Base-by-base conservation (phyloP, 2,329 filamentous ascomycete genomes). In the Aureobasidium leucospermi region DNA sequence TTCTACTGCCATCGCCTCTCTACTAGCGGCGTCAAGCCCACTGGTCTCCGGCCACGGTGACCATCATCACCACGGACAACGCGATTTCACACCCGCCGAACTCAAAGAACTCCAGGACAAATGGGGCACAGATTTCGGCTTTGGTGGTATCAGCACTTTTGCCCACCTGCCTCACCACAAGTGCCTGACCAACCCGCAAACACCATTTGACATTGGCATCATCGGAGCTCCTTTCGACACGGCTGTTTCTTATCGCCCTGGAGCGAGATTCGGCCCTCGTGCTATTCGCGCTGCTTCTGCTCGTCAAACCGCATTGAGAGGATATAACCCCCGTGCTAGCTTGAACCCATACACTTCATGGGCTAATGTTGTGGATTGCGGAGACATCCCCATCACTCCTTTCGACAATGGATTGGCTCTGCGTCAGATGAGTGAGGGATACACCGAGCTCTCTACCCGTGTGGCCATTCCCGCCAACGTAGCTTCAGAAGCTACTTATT, bases 331-430 rank as follows among this genome's bases (percentile, higher is more conserved):
- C 2, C 85, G 90, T 23, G 90, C 90, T 1, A 81, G 81, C 41
- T 81, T 96, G 65, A 96, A 96, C 73, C 90, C 92, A 0, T 96
- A 94, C 75, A 77, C 78, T 42, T 87, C 82, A 58, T 93, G 88
- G 87, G 88, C 89, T 0, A 84, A 77, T 41, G 84, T 96, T 61
- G 78, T 93, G 53, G 92, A 96, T 77, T 96, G 92, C 72, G 92
- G 92, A 48, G 92, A 96, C 70, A 90, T 96, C 59, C 90, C 92
- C 31, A 80, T 95, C 65, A 89, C 87, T 0, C 91, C 91, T 0
- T 87, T 95, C 66, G 90, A 96, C 76, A 96, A 96, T 71, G 84
- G 79, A 1, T 78, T 96, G 15, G 92, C 92, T 0, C 77, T 92
- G 58, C 78, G 80, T 46, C 92, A 96, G 74, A 96, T 96, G 90